Evolutionary conservation across 805 yeast genomes (phyloP).

Genomic region (Metschnikowia bowlesiae): DNA sequence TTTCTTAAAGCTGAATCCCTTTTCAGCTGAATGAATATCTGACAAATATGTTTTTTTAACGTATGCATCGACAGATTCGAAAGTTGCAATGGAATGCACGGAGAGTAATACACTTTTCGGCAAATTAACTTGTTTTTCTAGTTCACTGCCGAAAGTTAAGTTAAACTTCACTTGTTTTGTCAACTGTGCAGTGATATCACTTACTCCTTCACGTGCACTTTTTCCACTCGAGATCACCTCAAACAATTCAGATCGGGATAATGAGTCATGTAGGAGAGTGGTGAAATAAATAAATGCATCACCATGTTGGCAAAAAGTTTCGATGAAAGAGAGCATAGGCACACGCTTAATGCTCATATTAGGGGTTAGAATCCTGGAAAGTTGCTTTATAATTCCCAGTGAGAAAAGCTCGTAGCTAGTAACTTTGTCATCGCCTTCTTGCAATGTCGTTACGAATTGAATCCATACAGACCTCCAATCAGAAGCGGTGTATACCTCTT

Average conservation of each 20-base stretch:
- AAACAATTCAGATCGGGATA: conserved; percentile 71
- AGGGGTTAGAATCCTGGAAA: not conserved
- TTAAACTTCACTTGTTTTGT: conserved; percentile 67
- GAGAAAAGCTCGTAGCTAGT: conserved; percentile 75
- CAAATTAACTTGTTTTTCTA: conserved; percentile 14
- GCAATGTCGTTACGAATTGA: conserved; percentile 16
- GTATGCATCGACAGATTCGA: conserved; percentile 47
- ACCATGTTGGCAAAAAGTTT: conserved; percentile 30
- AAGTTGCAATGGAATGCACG: conserved; percentile 60
- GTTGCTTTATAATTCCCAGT: conserved; percentile 54
- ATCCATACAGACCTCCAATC: conserved; percentile 29
- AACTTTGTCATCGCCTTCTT: conserved; percentile 21
- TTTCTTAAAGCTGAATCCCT: not conserved
- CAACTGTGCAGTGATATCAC: conserved; percentile 51
- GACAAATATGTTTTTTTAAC: conserved; percentile 18
- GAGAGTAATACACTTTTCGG: conserved; percentile 36
- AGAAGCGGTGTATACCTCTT: not conserved
- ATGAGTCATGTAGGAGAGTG: conserved; percentile 55
- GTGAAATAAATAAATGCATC: conserved; percentile 6
- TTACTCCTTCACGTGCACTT: conserved; percentile 10
- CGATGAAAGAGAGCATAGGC: conserved; percentile 39
- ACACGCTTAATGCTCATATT: not conserved
- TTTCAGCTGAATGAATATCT: not conserved
- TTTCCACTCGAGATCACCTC: conserved; percentile 52
- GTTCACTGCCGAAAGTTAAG: conserved; percentile 27